These are phyloP conservation scores for Aureobasidium pullulans DNA, from an alignment of 2,329 filamentous ascomycete genomes.

Conservation along the genomic window DNA sequence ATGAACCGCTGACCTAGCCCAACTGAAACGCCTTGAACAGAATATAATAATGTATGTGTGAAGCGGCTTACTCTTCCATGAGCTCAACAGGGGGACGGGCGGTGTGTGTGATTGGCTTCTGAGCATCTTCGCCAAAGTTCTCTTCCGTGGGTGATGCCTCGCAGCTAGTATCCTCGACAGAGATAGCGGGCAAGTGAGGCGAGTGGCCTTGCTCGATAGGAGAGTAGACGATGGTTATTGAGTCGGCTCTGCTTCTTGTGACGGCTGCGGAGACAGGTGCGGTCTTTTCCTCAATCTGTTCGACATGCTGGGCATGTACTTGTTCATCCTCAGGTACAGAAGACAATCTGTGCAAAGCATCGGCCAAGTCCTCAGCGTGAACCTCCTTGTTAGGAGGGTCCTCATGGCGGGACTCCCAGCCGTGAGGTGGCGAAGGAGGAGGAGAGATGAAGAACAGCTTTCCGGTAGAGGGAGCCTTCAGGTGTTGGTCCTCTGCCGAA, in stretches of 20 bases:
- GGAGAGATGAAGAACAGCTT: conserved; percentile 62
- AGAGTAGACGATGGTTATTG: conserved; percentile 55
- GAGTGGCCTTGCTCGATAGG: conserved; percentile 55
- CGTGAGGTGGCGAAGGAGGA: conserved; percentile 56
- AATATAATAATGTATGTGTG: neutral
- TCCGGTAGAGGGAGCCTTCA: conserved; percentile 50
- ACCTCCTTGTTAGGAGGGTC: conserved; percentile 60
- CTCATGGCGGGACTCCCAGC: conserved; percentile 57
- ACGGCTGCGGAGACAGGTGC: neutral
- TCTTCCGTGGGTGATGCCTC: conserved; percentile 42
- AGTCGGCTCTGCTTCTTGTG: conserved; percentile 37
- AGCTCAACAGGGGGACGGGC: conserved; percentile 49
- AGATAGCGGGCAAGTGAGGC: conserved; percentile 53
- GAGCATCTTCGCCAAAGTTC: conserved; percentile 30
- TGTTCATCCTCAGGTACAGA: conserved; percentile 3
- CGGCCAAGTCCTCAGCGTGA: conserved; percentile 54
- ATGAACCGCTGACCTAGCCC: neutral
- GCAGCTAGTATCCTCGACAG: conserved; percentile 54
- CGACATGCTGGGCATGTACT: neutral
- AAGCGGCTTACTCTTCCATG: conserved; percentile 34
- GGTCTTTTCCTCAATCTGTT: neutral
- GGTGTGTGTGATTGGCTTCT: conserved; percentile 45
- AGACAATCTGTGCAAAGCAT: conserved; percentile 46
- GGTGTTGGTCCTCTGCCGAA: conserved; percentile 35
- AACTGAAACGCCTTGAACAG: neutral